Conservation (phyloP, 768 basidiomycete genomes). For the Boletales sp. region DNA sequence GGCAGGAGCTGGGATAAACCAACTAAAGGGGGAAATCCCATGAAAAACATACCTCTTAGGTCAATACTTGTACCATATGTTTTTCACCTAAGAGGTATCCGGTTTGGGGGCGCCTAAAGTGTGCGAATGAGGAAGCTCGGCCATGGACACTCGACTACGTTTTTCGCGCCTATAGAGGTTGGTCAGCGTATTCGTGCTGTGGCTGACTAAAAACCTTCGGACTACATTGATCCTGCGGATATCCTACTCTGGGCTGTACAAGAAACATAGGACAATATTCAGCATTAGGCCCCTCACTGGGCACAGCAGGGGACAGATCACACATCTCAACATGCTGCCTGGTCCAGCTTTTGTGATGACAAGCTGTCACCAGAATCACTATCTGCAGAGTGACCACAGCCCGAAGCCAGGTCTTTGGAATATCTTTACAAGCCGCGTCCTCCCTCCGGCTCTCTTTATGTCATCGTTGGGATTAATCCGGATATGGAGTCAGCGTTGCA, state of each 20-base stretch:
- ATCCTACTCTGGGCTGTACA: slow-evolving; percentile 43
- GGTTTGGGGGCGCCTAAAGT: slow-evolving; percentile 11
- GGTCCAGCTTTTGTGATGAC: slow-evolving; percentile 13
- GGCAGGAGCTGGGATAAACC: too few species aligned
- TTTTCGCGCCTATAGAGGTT: slow-evolving; percentile 46
- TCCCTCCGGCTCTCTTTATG: not conserved
- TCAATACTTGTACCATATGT: too few species aligned
- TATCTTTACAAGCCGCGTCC: slow-evolving; percentile 28
- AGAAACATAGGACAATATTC: slow-evolving; percentile 42
- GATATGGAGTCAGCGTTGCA: slow-evolving; percentile 24
- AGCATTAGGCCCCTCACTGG: slow-evolving; percentile 40
- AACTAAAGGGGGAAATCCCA: too few species aligned
- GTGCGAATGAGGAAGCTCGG: slow-evolving; percentile 55
- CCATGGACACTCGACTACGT: slow-evolving; percentile 43
- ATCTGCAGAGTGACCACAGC: slow-evolving; percentile 35
- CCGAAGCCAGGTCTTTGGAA: slow-evolving; percentile 36
- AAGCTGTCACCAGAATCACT: slow-evolving; percentile 3
- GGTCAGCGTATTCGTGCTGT: slow-evolving; percentile 34
- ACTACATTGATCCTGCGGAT: slow-evolving; percentile 21
- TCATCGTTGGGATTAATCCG: not conserved
- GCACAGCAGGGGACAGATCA: slow-evolving; percentile 41
- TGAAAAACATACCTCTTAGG: too few species aligned
- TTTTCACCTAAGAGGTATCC: too few species aligned
- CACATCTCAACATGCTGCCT: slow-evolving; percentile 21
- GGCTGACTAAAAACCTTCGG: slow-evolving; percentile 1